Percentiles rank a stretch among this genome's conserved stretches.
These are phyloP conservation scores for Phanerochaete sordida DNA, from an alignment of 768 basidiomycete genomes.

Conservation along the genomic window DNA sequence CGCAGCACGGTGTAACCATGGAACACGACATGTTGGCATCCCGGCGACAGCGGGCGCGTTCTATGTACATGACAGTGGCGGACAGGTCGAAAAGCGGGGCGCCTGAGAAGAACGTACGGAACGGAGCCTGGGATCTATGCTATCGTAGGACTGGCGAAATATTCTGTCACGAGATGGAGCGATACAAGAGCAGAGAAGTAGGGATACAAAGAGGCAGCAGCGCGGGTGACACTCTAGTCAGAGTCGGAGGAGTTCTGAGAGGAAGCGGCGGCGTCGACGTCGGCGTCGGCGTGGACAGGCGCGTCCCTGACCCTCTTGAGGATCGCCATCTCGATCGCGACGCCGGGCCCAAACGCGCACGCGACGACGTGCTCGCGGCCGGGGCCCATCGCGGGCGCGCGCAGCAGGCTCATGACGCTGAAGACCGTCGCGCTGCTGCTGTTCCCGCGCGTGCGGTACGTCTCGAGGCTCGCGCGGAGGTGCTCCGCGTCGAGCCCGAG, in stretches of 20 bases:
- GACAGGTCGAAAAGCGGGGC: too few relatives aligned
- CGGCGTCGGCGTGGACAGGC: not conserved
- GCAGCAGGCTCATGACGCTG: conserved; percentile 1
- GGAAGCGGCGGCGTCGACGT: not conserved
- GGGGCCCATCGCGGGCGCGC: not conserved
- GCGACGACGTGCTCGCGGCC: not conserved
- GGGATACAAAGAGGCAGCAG: not conserved
- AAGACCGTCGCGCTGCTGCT: not conserved
- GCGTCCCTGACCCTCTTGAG: not conserved
- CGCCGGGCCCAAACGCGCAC: not conserved
- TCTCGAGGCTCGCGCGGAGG: conserved; percentile 1
- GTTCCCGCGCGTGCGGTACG: not conserved
- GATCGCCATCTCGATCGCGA: not conserved
- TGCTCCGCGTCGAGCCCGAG: conserved; percentile 8
- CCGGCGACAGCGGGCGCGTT: too few relatives aligned
- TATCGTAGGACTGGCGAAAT: too few relatives aligned
- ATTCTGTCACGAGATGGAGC: not conserved
- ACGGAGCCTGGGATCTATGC: too few relatives aligned
- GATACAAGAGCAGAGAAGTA: not conserved
- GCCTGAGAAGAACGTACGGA: too few relatives aligned
- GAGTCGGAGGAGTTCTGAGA: not conserved
- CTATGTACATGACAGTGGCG: too few relatives aligned
- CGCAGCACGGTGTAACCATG: too few relatives aligned
- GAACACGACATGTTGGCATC: too few relatives aligned
- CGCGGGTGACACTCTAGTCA: not conserved